Conservation (phyloP, 495 filamentous ascomycete species). For the Penicillium coffeae region DNA sequence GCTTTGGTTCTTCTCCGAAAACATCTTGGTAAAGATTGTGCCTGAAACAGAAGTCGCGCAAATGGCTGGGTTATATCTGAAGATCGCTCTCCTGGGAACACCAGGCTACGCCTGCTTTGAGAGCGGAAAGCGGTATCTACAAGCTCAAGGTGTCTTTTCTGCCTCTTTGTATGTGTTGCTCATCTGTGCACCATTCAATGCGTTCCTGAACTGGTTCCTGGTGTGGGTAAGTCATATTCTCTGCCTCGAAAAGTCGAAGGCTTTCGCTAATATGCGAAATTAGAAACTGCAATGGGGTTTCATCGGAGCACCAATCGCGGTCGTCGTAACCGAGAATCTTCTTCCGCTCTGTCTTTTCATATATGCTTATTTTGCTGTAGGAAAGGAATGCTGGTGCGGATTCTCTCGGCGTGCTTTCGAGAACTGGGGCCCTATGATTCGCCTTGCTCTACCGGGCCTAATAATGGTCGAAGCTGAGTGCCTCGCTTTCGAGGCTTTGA, state of each 20-base stretch:
- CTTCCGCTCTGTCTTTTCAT: slow-evolving; percentile 70
- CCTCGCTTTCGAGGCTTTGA: slow-evolving; percentile 78
- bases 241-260: not conserved
- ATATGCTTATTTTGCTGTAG: slow-evolving; percentile 59
- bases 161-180: slow-evolving; percentile 64
- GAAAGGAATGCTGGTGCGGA: slow-evolving; percentile 74
- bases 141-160: slow-evolving; percentile 70
- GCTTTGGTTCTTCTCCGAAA: slow-evolving; percentile 60
- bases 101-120: slow-evolving; percentile 72
- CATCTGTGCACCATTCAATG: slow-evolving; percentile 68
- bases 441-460: slow-evolving; percentile 78
- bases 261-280: slow-evolving; percentile 6
- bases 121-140: slow-evolving; percentile 67
- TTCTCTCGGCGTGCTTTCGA: slow-evolving; percentile 63
- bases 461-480: slow-evolving; percentile 92
- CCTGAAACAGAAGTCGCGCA: slow-evolving; percentile 60
- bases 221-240: slow-evolving; percentile 54
- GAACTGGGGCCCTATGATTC: slow-evolving; percentile 87
- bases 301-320: slow-evolving; percentile 78
- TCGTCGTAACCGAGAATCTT: slow-evolving; percentile 77
- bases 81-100: slow-evolving; percentile 60
- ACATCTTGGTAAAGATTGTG: slow-evolving; percentile 58
- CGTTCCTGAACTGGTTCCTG: slow-evolving; percentile 69
- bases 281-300: slow-evolving; percentile 72
- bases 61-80: slow-evolving; percentile 65